Evolutionary conservation across 495 filamentous ascomycete species (phyloP), one percentile per base, ranked within the genome.

Genomic region (Thozetella sp.): DNA sequence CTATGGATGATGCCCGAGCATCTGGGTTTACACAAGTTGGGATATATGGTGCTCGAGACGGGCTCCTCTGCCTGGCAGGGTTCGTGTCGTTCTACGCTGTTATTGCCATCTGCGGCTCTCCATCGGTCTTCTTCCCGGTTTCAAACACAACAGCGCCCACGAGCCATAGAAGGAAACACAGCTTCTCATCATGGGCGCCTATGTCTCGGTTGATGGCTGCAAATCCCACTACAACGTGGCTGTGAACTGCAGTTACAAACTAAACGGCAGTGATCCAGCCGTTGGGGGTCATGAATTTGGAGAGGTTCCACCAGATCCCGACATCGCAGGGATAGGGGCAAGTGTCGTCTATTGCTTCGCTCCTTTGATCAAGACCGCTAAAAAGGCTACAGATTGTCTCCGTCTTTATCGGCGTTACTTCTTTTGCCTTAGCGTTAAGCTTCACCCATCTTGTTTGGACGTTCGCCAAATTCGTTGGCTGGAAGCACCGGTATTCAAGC

Each of bases 341-440:
- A 51, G 54, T n/a, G 15, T 19, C 24, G 34, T 22, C 23, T 22
- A 22, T 17, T 6, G 9, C 17, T 37, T 17, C 17, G 17, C 30
- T 9, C 30, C 30, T 9, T 37, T 17, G 30, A 37, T 37, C 30
- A 6, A 37, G 17, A 17, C 11, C n/a, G 20, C 4, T 22, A n/a
- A 15, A 27, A 25, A 55, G 13, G 17, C 55, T 3, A 13, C 20
- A 72, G 70, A 69, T 72, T 17, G 59, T 72, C 19, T 58, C 56
- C 24, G 66, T 66, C 30, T 72, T 72, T 40, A 61, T 72, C 24
- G 68, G 63, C 0, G 62, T 68, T 2, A 68, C 67, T 10, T 60
- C 58, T 4, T 63, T 72, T 43, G 59, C 69, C 9, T 52, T 68
- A 52, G 6, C 55, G 10, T 48, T 65, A 25, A 60, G 63, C 53